phyloP scores from a whole-genome alignment of 1,139 yeast genomes.

The Arxiozyma telluris region DNA sequence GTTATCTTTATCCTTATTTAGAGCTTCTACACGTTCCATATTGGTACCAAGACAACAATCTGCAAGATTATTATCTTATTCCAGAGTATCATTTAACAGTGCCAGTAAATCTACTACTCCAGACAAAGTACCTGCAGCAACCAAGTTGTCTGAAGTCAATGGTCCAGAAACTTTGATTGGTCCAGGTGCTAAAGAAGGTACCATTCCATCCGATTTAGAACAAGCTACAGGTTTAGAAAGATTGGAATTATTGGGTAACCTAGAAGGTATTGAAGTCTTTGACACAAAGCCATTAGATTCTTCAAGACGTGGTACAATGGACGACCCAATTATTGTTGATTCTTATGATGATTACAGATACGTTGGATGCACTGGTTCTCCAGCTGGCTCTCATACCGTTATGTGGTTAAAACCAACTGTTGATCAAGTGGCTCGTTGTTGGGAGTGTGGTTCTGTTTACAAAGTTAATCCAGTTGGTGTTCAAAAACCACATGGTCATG shows the following conservation, averaged over 20 bases:
- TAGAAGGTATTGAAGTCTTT: conserved; percentile 93
- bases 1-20: not conserved
- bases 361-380: conserved; percentile 96
- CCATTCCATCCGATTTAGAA: conserved; percentile 86
- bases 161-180: conserved; percentile 80
- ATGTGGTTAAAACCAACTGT: conserved; percentile 91
- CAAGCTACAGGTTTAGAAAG: conserved; percentile 99
- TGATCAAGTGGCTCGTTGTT: conserved; percentile 84
- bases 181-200: conserved; percentile 76
- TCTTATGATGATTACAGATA: conserved; percentile 89
- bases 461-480: conserved; percentile 84
- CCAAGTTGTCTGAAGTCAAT: conserved; percentile 63
- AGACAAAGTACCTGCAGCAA: conserved; percentile 41
- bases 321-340: conserved; percentile 81
- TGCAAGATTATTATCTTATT: not conserved
- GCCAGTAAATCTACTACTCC: conserved; percentile 7
- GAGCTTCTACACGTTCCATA: not conserved
- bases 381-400: conserved; percentile 83
- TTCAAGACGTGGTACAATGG: conserved; percentile 82
- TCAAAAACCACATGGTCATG: not conserved
- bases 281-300: conserved; percentile 83
- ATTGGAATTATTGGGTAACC: conserved; percentile 86
- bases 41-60: not conserved
- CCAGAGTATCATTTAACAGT: not conserved
- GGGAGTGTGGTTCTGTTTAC: conserved; percentile 98